Conservation (phyloP, 2,329 filamentous ascomycete genomes). For the Lachnellula hyalina region DNA sequence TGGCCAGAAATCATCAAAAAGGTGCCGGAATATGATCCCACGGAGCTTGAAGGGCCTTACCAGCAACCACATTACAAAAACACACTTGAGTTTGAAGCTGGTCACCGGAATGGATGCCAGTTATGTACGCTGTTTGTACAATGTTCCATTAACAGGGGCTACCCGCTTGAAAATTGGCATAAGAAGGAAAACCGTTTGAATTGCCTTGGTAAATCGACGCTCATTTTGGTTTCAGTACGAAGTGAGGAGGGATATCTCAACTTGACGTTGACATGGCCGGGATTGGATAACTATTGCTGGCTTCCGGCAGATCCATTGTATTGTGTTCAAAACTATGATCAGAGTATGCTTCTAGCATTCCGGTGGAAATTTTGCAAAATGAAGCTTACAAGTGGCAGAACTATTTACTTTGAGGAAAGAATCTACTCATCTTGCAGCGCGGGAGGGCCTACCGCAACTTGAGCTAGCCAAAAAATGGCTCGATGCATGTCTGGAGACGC, state of each 20-base stretch:
- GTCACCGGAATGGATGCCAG: neutral
- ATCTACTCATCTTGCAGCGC: neutral
- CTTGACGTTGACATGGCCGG: neutral
- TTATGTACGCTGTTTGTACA: constrained; percentile 1
- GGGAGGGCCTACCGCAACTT: neutral
- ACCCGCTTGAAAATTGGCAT: neutral
- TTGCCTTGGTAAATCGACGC: neutral
- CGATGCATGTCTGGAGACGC: constrained; percentile 2
- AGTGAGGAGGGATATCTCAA: neutral
- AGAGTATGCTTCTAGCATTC: neutral
- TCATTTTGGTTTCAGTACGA: neutral
- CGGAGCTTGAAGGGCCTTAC: neutral
- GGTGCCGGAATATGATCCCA: neutral
- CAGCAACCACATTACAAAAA: neutral
- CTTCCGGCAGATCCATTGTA: neutral
- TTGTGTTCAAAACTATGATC: constrained; percentile 1
- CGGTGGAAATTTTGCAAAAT: neutral
- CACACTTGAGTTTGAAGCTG: neutral
- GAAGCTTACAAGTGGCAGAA: neutral
- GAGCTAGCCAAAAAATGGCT: constrained; percentile 3
- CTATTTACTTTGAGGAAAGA: neutral
- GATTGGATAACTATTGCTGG: neutral
- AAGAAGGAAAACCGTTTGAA: constrained; percentile 1
- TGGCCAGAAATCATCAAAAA: neutral
- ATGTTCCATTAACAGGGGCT: neutral